Evolutionary conservation across 768 basidiomycete species (phyloP).

Genomic region (Xanthoconium stramineum): DNA sequence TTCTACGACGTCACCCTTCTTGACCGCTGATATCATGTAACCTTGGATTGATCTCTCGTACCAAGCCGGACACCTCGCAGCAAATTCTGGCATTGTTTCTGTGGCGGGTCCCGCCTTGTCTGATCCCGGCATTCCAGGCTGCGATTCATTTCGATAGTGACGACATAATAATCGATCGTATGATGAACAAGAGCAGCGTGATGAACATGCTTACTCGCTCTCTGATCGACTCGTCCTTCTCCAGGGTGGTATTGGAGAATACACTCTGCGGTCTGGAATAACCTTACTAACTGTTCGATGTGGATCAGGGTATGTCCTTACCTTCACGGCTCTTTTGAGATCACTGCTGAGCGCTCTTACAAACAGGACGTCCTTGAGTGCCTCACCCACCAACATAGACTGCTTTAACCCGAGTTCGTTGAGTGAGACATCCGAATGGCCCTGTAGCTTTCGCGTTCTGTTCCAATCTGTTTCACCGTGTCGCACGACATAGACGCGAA

Average conservation of each 20-base stretch:
- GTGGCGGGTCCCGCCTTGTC: background rate
- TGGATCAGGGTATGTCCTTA: conserved; percentile 1
- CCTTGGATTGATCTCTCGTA: too few species aligned
- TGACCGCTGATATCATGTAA: too few species aligned
- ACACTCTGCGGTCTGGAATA: background rate
- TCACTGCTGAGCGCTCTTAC: too few species aligned
- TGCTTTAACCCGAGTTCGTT: too few species aligned
- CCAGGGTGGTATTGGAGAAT: background rate
- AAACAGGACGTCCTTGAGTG: too few species aligned
- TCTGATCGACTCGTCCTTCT: background rate
- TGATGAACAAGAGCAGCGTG: background rate
- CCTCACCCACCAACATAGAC: too few species aligned
- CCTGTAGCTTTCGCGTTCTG: too few species aligned
- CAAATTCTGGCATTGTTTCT: background rate
- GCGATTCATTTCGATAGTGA: too few species aligned
- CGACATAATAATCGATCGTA: background rate
- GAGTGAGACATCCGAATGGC: too few species aligned
- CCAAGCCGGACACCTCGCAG: background rate
- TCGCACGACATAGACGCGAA: too few species aligned
- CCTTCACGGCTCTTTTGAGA: conserved; percentile 38
- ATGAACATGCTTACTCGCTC: background rate
- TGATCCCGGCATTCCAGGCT: background rate
- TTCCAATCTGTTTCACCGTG: too few species aligned
- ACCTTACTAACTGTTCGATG: background rate
- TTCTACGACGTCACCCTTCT: too few species aligned